Evolutionary conservation across 1,284 basidiomycete genomes (phyloP), one percentile per base, ranked within the genome.

Genomic region (Neonothopanus nambi): DNA sequence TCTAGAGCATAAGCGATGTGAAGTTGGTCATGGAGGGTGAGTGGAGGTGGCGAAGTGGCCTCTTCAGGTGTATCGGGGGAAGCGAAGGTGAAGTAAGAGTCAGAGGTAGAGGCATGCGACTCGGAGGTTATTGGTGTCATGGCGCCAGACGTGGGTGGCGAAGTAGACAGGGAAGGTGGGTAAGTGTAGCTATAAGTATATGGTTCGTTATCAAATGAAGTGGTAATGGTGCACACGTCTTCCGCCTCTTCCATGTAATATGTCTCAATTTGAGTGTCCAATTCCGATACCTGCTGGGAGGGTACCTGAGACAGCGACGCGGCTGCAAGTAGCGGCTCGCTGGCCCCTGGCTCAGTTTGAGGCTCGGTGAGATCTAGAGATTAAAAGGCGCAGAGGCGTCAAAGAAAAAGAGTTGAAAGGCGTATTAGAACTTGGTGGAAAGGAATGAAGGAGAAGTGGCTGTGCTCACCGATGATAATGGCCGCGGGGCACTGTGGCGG

Each of bases 1-100:
- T 86, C 84, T 52, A 75, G 70, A 0, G 84, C 81, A 61, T 86
- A 86, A 5, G 85, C 85, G 59, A 77, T 71, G 62, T 86, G 82
- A 42, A 86, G 76, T 65, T 81, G 81, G 70, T 85, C 84, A 48
- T 80, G 75, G 51, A 86, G 74, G 0, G 79, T 76, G 35, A 68
- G 75, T 0, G 76, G 76, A 0, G 79, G 79, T 0, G 75, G 75
- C 0, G 75, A 75, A 0, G 74, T 74, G 0, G 73, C 21, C 13
- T 48, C 37, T 23, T 40, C 49, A 8, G 35, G 35, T 3, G 40
- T 74, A 58, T 77, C 74, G 63, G 73, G 73, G 59, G 66, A 67
- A 33, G 30, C 8, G 30, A 33, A 33, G 8, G 30, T 33, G 55
- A 59, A 33, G 44, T 40, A 48, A 46, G 57, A 36, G 52, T 46